phyloP scores from a whole-genome alignment of 1,284 basidiomycete species.

The Coniferiporia sulphurascens region DNA sequence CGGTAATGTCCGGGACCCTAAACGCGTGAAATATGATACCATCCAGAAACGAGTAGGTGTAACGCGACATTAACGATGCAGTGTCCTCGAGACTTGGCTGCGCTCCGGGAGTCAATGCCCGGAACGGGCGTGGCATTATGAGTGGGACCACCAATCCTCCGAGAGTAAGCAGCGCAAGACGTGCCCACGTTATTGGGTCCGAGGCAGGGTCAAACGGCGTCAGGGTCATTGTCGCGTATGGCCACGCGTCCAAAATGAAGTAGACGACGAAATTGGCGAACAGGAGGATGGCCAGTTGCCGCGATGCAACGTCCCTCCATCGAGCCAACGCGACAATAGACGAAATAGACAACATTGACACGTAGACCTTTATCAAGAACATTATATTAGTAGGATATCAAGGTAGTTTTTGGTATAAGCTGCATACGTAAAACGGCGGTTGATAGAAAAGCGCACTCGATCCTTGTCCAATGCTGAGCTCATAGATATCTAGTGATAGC shows the following conservation, averaged over 20 bases:
- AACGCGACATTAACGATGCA: conserved; percentile 9
- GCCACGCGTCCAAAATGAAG: conserved; percentile 47
- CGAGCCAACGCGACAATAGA: conserved; percentile 19
- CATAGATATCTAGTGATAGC: conserved; percentile 9
- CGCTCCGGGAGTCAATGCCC: conserved; percentile 37
- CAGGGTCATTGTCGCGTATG: conserved; percentile 39
- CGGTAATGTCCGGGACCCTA: conserved; percentile 14
- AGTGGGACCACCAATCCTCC: conserved; percentile 42
- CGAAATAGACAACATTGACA: conserved; percentile 19
- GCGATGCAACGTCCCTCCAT: conserved; percentile 10
- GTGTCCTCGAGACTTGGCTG: conserved; percentile 13
- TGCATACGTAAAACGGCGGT: conserved; percentile 9
- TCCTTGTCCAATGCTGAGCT: conserved; percentile 2
- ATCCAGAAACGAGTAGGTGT: conserved; percentile 11
- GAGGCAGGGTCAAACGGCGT: conserved; percentile 37
- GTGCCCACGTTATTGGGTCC: conserved; percentile 32
- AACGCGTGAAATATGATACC: conserved; percentile 13
- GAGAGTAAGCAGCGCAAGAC: conserved; percentile 36
- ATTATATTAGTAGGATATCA: no score
- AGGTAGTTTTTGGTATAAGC: not conserved
- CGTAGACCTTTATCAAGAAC: conserved; percentile 18
- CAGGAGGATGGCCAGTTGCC: conserved; percentile 32
- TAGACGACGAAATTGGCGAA: conserved; percentile 39
- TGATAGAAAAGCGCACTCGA: not conserved
- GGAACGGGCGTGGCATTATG: conserved; percentile 40